Conservation (phyloP, 23 red algal genomes). For the Agarophyton chilense region DNA sequence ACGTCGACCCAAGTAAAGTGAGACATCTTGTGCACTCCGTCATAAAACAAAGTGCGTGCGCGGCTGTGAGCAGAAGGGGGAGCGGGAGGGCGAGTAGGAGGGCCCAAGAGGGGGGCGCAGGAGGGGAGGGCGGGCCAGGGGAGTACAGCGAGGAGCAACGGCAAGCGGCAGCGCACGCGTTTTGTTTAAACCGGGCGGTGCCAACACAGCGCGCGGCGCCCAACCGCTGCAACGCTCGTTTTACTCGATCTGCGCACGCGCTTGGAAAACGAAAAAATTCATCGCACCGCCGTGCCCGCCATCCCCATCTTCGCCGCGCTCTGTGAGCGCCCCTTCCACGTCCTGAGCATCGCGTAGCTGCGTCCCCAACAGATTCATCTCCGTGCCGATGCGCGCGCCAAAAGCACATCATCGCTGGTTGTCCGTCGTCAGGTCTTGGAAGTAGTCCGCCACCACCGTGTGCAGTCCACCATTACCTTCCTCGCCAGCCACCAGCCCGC, state of each 20-base stretch:
- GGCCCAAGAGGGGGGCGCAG: no score
- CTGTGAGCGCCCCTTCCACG: slow-evolving; percentile 62
- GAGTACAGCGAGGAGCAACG: background rate
- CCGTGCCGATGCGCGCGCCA: slow-evolving; percentile 20
- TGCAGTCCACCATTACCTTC: slow-evolving; percentile 47
- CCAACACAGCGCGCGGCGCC: background rate
- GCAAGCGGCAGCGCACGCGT: background rate
- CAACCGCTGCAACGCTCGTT: no score
- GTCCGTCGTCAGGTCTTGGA: slow-evolving; percentile 61
- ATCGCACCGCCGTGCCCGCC: no score
- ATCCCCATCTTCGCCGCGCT: background rate
- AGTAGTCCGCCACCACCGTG: slow-evolving; percentile 68
- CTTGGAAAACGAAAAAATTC: slow-evolving; percentile 60
- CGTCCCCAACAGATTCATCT: slow-evolving; percentile 22
- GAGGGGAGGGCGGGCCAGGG: background rate
- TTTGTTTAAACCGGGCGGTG: background rate
- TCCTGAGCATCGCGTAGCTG: slow-evolving; percentile 64
- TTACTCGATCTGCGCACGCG: slow-evolving; percentile 57
- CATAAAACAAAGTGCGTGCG: no score
- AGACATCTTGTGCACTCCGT: no score
- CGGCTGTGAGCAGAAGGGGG: no score
- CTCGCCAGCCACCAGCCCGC: background rate
- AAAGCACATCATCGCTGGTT: background rate
- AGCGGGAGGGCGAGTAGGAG: background rate
- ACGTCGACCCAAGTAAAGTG: no score